Base-by-base conservation (phyloP, 306 rosid genomes). In the Acmispon strigosus region DNA sequence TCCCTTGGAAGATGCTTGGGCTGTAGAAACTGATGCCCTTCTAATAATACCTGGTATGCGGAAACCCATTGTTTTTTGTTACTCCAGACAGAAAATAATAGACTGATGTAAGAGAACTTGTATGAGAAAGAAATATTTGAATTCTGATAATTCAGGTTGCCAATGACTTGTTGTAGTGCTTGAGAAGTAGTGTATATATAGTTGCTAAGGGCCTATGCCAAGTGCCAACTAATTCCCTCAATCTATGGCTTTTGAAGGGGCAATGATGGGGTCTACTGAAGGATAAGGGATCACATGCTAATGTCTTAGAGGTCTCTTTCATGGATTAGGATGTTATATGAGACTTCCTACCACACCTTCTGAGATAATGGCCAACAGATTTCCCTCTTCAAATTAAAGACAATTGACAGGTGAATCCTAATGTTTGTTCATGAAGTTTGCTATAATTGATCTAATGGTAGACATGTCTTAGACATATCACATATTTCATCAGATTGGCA, bases 401-500 rank as follows among this genome's bases (percentile, higher is more conserved):
- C 29, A 22, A 0, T 60, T 16, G 27, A 73, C 11, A 53, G 34
- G 36, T 53, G 43, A 55, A 20, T 36, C 56, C 62, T 8, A 43
- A 27, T 55, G 47, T 20, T 18, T 62, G 57, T 44, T 67, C 45
- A 43, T 45, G 70, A 12, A 54, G 37, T 66, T 48, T 32, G 51
- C 29, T 42, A 45, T 62, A 50, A 6, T n/a, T 66, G 52, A 4
- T 45, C 42, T 20, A 66, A 19, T 67, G 11, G 37, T 44, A 10
- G 64, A 74, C 68, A 68, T 68, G 67, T 43, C 53, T 44, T 53
- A 53, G 67, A 67, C 79, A 73, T 59, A 2, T 79, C 62, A 68
- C 62, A 47, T 54, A 0, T 8, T 41, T 59, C 37, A 4, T 43
- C 1, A 20, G 15, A 47, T 66, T 55, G 59, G 24, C 22, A 55